Evolutionary conservation across 2,329 filamentous ascomycete species (phyloP), one percentile per base, ranked within the genome.

Genomic region (Lojkania enalia): DNA sequence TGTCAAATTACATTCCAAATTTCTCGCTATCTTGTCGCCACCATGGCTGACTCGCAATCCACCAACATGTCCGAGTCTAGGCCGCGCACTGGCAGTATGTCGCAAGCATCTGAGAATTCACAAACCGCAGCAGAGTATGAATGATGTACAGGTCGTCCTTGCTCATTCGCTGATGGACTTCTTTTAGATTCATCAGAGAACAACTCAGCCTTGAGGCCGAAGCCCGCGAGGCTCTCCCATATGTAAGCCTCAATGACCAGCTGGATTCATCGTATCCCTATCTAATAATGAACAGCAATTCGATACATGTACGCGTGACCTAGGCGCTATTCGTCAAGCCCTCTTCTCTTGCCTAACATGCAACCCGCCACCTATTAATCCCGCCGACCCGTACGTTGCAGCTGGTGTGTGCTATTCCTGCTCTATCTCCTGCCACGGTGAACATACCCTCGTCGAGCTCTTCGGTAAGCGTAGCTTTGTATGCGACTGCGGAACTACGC

Each of bases 381-480:
- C 78, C 1, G 75, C 80, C 32, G 83, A 85, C 38, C 74, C 84
- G 1, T 88, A 86, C 67, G 81, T 76, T 5, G 77, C 86, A 5
- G 94, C 92, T 2, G 94, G 88, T 19, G 83, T 99, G 44, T 99
- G 94, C 77, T 99, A 99, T 63, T 88, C 91, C 16, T 99, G 94
- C 74, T 96, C 92, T 5, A 90, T 99, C 47, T 88, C 92, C 58
- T 99, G 94, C 67, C 94, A 99, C 63, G 92, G 94, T 56, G 91
- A 97, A 63, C 94, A 99, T 67, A 87, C 81, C 1, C 83, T 99
- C 19, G 94, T 97, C 38, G 94, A 99, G 72, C 86, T 99, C 15
- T 99, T 99, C 74, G 86, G 83, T 66, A 97, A 96, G 75, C 85
- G 95, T 62, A 86, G 96, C 71, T 97, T 99, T 63, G 88, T 88